Conservation (phyloP, 2,329 filamentous ascomycete species). For the Berkeleyomyces rouxiae region DNA sequence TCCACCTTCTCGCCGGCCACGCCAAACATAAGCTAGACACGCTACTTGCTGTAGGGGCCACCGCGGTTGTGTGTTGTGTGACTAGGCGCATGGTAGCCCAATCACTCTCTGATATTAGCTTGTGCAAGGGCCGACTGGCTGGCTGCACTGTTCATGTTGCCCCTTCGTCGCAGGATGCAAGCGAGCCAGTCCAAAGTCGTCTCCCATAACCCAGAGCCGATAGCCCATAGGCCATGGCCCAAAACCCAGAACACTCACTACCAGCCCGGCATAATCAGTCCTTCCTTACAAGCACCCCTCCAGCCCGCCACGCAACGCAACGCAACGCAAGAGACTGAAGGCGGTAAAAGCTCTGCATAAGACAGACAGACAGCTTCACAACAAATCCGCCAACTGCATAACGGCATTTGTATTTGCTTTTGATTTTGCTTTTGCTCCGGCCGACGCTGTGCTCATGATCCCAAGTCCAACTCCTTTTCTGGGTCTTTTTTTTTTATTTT, state of each 20-base stretch:
- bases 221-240: neutral
- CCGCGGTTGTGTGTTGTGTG: too few species aligned
- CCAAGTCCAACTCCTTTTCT: neutral
- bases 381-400: neutral
- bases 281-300: neutral
- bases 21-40: too few species aligned
- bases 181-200: neutral
- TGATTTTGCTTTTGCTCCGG: neutral
- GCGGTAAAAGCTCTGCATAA: slow-evolving; percentile 2
- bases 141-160: too few species aligned
- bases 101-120: too few species aligned
- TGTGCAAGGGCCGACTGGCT: too few species aligned
- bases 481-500: neutral
- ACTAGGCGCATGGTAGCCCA: too few species aligned
- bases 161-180: too few species aligned
- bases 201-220: neutral
- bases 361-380: neutral
- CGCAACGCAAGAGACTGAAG: neutral
- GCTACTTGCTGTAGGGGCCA: too few species aligned
- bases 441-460: neutral
- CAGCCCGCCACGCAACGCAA: neutral
- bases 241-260: neutral
- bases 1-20: too few species aligned
- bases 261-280: neutral
- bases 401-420: neutral